phyloP scores from a whole-genome alignment of 257 asterid genomes.

The Primulina tabacum region DNA sequence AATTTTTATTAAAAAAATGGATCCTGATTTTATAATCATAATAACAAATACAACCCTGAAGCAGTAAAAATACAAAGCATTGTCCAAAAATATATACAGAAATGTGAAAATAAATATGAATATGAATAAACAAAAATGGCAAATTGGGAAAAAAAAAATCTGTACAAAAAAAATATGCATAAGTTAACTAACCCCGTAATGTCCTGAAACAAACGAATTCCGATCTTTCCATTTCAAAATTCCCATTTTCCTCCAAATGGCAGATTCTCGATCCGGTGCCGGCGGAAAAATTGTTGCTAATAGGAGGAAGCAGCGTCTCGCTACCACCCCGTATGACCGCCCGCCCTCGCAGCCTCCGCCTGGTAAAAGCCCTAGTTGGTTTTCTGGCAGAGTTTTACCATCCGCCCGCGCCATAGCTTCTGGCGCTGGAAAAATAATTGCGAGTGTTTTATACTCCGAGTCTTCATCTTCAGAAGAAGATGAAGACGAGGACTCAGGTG shows the following conservation, averaged over 20 bases:
- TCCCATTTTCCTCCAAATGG: slow-evolving; percentile 34
- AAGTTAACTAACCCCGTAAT: background rate
- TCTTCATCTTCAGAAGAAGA: slow-evolving; percentile 48
- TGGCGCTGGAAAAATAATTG: slow-evolving; percentile 68
- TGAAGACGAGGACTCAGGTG: slow-evolving; percentile 36
- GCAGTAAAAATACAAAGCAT: too few relatives aligned
- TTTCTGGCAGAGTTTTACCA: slow-evolving; percentile 39
- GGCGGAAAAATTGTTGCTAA: slow-evolving; percentile 41
- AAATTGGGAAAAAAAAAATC: too few relatives aligned
- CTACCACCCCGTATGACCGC: slow-evolving; percentile 39
- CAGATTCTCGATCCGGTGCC: slow-evolving; percentile 39
- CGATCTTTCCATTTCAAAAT: slow-evolving; percentile 26
- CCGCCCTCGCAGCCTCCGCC: slow-evolving; percentile 28
- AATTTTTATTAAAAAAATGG: too few relatives aligned
- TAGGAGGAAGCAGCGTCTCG: slow-evolving; percentile 44
- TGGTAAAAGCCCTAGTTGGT: slow-evolving; percentile 44
- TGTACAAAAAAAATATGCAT: background rate
- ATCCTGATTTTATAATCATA: too few relatives aligned
- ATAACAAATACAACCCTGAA: too few relatives aligned
- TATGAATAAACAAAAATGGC: too few relatives aligned
- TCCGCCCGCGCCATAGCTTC: slow-evolving; percentile 57
- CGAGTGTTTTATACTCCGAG: slow-evolving; percentile 50
- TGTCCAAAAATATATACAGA: too few relatives aligned
- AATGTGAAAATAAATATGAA: too few relatives aligned
- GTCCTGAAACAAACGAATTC: slow-evolving; percentile 19